These are phyloP conservation scores for Castanopsis chinensis DNA, from an alignment of 306 rosid species.

Conservation along the genomic window DNA sequence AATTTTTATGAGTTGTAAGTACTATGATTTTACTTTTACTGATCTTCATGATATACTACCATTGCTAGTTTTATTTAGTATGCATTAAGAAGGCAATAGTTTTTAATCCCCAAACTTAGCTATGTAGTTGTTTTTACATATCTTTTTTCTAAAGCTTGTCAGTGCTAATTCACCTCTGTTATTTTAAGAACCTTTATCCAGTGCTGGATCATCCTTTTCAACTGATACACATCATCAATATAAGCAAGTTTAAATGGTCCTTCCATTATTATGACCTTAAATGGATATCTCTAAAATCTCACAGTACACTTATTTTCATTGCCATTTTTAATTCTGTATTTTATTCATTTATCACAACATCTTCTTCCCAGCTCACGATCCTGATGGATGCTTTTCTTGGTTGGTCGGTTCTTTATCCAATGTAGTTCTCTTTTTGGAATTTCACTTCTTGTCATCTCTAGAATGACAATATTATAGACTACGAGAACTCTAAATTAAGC, in stretches of 20 bases:
- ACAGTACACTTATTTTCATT: not conserved
- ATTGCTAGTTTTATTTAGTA: too few species aligned
- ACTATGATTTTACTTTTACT: too few species aligned
- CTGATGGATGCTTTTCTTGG: not conserved
- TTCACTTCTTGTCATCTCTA: not conserved
- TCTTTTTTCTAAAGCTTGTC: too few species aligned
- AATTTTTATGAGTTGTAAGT: too few species aligned
- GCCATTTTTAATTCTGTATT: too few species aligned
- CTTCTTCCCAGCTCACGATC: not conserved
- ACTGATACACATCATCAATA: not conserved
- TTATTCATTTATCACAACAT: not conserved
- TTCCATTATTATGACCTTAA: not conserved
- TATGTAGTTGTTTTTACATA: too few species aligned
- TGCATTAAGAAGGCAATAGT: too few species aligned
- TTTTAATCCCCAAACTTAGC: too few species aligned
- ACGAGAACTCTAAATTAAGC: not conserved
- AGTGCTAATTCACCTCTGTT: too few species aligned
- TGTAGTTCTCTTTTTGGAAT: not conserved
- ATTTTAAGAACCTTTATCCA: not conserved
- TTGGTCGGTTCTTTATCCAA: not conserved
- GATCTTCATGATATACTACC: too few species aligned
- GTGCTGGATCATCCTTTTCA: not conserved
- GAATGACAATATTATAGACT: not conserved
- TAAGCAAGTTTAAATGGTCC: not conserved
- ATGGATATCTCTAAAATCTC: not conserved